phyloP scores from a whole-genome alignment of 169 alveolate genomes.

The Plasmodium malariae region DNA sequence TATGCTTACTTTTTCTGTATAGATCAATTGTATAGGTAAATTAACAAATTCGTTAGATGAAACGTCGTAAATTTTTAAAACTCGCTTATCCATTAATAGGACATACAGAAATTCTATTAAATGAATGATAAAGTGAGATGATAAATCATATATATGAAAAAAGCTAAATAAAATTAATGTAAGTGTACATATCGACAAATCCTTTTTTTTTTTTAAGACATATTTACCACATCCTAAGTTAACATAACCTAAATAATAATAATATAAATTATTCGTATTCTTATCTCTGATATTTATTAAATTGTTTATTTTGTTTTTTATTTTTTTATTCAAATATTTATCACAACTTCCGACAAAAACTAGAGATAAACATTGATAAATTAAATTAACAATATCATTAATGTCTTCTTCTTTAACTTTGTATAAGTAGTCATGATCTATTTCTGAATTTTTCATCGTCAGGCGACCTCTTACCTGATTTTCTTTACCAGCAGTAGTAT shows the following conservation, averaged over 20 bases:
- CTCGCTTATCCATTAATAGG: constrained; percentile 41
- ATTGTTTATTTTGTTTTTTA: constrained; percentile 62
- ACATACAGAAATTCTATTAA: constrained; percentile 65
- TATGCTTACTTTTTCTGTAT: constrained; percentile 30
- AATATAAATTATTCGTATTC: constrained; percentile 61
- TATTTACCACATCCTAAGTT: constrained; percentile 76
- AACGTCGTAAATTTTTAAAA: constrained; percentile 44
- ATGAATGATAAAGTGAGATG: constrained; percentile 55
- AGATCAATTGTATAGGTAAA: constrained; percentile 59
- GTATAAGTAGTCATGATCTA: constrained; percentile 11
- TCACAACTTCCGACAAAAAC: constrained; percentile 75
- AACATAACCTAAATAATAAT: constrained; percentile 75
- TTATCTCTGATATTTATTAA: constrained; percentile 40
- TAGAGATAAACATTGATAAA: constrained; percentile 67
- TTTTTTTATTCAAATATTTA: constrained; percentile 54
- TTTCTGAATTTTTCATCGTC: not conserved
- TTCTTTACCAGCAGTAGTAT: constrained; percentile 5
- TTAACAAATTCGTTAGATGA: constrained; percentile 41
- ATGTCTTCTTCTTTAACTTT: constrained; percentile 65
- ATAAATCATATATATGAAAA: constrained; percentile 64
- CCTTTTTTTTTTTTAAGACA: constrained; percentile 56
- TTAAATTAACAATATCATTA: constrained; percentile 42
- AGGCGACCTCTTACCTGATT: constrained; percentile 2
- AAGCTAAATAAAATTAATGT: constrained; percentile 55
- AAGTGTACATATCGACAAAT: constrained; percentile 44